A percentile compares a stretch with the other conserved stretches of the same genome.
Conservation (phyloP, 2,329 filamentous ascomycete genomes). For the Talaromyces sp. region DNA sequence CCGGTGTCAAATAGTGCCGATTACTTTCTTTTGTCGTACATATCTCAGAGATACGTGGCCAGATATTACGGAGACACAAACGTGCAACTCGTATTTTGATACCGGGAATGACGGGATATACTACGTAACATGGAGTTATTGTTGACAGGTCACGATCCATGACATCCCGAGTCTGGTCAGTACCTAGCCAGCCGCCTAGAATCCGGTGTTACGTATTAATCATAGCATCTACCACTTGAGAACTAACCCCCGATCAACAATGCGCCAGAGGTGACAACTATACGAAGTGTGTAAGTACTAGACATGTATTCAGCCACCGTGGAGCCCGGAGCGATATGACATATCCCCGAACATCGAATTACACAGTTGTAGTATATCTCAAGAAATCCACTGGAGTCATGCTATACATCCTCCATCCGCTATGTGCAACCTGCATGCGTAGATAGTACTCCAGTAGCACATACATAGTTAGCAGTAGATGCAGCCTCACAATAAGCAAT, state of each 20-base stretch:
- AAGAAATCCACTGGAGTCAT: not conserved
- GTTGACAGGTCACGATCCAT: not conserved
- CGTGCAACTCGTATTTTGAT: conserved; percentile 5
- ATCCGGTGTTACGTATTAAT: not conserved
- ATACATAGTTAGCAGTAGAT: not conserved
- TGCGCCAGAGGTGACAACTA: not conserved
- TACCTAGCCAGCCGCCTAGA: not conserved
- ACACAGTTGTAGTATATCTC: no score
- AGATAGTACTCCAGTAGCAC: not conserved
- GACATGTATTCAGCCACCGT: not conserved
- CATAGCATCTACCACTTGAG: not conserved
- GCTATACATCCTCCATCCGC: not conserved
- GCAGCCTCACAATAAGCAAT: conserved; percentile 1
- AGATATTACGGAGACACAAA: not conserved
- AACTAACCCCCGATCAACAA: not conserved
- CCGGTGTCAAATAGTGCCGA: not conserved
- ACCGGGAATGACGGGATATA: not conserved
- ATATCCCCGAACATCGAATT: not conserved
- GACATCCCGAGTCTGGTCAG: not conserved
- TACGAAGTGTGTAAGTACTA: not conserved
- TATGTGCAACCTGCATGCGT: not conserved
- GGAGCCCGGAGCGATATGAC: not conserved
- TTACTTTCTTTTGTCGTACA: not conserved
- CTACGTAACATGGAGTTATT: not conserved
- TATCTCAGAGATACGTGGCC: not conserved